Evolutionary conservation across 2,329 filamentous ascomycete species (phyloP), one percentile per base, ranked within the genome.

Genomic region (Xylariaceae sp.): DNA sequence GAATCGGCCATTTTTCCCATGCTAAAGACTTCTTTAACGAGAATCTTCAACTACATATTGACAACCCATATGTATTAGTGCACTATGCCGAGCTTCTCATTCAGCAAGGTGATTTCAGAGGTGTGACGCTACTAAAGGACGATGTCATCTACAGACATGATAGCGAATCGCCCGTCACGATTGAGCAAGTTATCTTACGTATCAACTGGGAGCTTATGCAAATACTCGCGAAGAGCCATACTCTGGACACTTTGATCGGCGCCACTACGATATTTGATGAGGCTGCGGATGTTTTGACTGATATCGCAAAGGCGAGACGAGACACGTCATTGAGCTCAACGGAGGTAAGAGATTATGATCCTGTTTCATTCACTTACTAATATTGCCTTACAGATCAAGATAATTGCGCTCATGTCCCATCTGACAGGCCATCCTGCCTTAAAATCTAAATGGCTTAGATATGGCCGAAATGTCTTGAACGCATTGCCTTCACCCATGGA

Each of bases 71-170:
- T 18, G 48, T 66, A 1, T 49, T 64, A 3, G 49, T 64, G 11
- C 59, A 54, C 15, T 66, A 63, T 17, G 58, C 59, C 11, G 62
- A 64, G n/a, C 44, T 64, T 18, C 48, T 66, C 5, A 50, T 63
- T 15, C 50, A 59, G 36, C 59, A 62, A 44, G 62, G 62, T 6
- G 59, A 65, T 32, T 64, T 63, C 39, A 56, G 52, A 17, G 39
- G 52, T 17, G 43, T 58, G 18, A 46, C 52, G 1, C 27, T 54
- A 2, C 44, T 63, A 2, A 48, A 56, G 7, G 46, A 50, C 9
- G 39, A 40, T 6, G 19, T 49, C 2, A 56, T 61, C n/a, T 39
- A 41, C 22, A 52, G 39, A 11, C 30, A 33, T 15, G 48, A 43
- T 2, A 38, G 15, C 14, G 41, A 51, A 14, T 19, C 45, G 11